A percentile compares a stretch with the other conserved stretches of the same genome.
Evolutionary conservation across 257 asterid genomes (phyloP).

Genomic region (Phtheirospermum japonicum): DNA sequence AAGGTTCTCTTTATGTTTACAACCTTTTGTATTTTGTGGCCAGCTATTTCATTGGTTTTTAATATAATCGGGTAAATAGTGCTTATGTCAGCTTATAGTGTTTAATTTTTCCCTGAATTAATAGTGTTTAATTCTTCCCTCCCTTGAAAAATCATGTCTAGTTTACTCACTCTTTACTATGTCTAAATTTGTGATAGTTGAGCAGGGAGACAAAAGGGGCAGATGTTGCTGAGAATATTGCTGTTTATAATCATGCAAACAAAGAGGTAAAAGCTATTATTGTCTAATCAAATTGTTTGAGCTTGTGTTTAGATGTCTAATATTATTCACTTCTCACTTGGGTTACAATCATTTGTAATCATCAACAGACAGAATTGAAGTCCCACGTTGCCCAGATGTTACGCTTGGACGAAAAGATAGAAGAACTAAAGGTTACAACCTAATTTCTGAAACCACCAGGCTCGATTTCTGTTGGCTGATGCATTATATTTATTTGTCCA

Average conservation of each 20-base stretch:
- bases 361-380: conserved; percentile 88
- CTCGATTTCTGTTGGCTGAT: background rate
- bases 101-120: too few species aligned
- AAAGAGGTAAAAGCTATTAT: conserved; percentile 63
- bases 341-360: conserved; percentile 99
- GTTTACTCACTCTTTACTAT: conserved; percentile 7
- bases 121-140: background rate
- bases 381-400: conserved; percentile 77
- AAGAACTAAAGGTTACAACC: conserved; percentile 68
- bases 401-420: conserved; percentile 77
- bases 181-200: conserved; percentile 49
- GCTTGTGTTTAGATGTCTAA: conserved; percentile 1
- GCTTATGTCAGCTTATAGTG: background rate
- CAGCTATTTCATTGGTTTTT: background rate
- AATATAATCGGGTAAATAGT: background rate
- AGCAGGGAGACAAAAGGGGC: conserved; percentile 61
- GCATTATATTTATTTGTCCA: background rate
- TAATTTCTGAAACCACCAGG: conserved; percentile 14
- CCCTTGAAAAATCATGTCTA: conserved; percentile 3
- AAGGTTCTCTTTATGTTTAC: background rate
- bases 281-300: background rate
- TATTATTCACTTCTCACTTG: conserved; percentile 32
- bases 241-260: conserved; percentile 73
- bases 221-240: conserved; percentile 63
- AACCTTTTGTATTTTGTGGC: background rate